phyloP scores from a whole-genome alignment of 2,329 filamentous ascomycete genomes.

The Fonsecaea nubica region DNA sequence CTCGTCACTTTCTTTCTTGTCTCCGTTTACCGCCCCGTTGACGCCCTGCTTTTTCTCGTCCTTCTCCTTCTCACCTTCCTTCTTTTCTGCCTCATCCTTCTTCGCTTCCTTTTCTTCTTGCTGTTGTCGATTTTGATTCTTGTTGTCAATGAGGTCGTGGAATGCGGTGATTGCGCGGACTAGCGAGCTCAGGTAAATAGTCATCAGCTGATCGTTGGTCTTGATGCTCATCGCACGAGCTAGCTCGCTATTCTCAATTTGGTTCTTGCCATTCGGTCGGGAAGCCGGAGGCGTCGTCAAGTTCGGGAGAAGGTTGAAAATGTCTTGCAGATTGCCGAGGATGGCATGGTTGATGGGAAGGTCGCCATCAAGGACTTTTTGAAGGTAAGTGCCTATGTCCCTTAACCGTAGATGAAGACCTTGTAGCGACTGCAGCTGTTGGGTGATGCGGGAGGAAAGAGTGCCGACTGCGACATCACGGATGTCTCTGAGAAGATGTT shows the following conservation, averaged over 20 bases:
- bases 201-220: slow-evolving; percentile 98
- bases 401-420: slow-evolving; percentile 91
- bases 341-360: slow-evolving; percentile 97
- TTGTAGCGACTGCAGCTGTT: slow-evolving; percentile 95
- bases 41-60: slow-evolving; percentile 60
- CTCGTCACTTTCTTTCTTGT: slow-evolving; percentile 61
- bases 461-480: slow-evolving; percentile 97
- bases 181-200: slow-evolving; percentile 94
- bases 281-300: slow-evolving; percentile 78
- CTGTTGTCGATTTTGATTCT: slow-evolving; percentile 98
- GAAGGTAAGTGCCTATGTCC: slow-evolving; percentile 93
- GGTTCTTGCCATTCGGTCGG: slow-evolving; percentile 61
- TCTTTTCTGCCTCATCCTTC: slow-evolving; percentile 69
- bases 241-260: slow-evolving; percentile 77
- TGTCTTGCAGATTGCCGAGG: slow-evolving; percentile 96
- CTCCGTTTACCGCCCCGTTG: slow-evolving; percentile 55
- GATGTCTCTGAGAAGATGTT: slow-evolving; percentile 96
- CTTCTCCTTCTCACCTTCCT: slow-evolving; percentile 70
- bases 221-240: slow-evolving; percentile 98
- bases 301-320: slow-evolving; percentile 98
- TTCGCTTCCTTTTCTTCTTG: slow-evolving; percentile 90
- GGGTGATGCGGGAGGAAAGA: slow-evolving; percentile 93
- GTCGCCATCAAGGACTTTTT: slow-evolving; percentile 92
- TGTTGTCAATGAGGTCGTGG: slow-evolving; percentile 99
- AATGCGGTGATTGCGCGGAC: slow-evolving; percentile 98